phyloP scores from a whole-genome alignment of 441 rosid genomes.

The Biscutella auriculata region DNA sequence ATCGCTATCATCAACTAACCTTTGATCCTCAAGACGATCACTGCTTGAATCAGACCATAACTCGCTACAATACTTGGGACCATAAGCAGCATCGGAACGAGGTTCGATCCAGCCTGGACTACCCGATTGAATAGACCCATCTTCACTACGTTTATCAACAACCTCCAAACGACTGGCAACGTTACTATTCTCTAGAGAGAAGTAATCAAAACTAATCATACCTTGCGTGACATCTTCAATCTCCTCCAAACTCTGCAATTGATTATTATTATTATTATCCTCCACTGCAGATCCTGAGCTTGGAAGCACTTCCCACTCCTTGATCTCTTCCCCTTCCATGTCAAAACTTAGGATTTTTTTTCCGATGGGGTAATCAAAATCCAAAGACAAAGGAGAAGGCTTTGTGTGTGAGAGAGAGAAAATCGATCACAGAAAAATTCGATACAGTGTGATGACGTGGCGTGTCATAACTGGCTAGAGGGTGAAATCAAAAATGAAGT shows the following conservation, averaged over 20 bases:
- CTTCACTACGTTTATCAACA: constrained; percentile 15
- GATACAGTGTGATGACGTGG: neutral
- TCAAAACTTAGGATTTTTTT: neutral
- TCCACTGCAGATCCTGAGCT: constrained; percentile 28
- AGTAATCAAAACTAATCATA: constrained; percentile 58
- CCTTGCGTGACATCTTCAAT: constrained; percentile 42
- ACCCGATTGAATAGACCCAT: constrained; percentile 42
- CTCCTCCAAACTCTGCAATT: constrained; percentile 25
- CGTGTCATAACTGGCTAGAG: neutral
- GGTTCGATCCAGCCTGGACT: constrained; percentile 82
- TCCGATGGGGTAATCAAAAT: neutral
- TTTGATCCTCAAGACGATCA: constrained; percentile 54
- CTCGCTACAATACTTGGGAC: constrained; percentile 32
- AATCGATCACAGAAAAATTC: constrained; percentile 2
- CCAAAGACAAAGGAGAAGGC: neutral
- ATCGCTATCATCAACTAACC: constrained; percentile 23
- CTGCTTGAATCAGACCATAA: constrained; percentile 72
- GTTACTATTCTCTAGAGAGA: constrained; percentile 44
- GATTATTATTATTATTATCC: too few species aligned
- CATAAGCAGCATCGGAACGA: constrained; percentile 29
- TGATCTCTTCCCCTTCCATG: constrained; percentile 41
- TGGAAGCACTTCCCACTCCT: constrained; percentile 63
- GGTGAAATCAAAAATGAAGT: neutral
- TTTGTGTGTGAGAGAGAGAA: neutral
- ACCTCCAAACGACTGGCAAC: constrained; percentile 19